Evolutionary conservation across 768 basidiomycete species (phyloP).

Genomic region (Mycena haematopus): DNA sequence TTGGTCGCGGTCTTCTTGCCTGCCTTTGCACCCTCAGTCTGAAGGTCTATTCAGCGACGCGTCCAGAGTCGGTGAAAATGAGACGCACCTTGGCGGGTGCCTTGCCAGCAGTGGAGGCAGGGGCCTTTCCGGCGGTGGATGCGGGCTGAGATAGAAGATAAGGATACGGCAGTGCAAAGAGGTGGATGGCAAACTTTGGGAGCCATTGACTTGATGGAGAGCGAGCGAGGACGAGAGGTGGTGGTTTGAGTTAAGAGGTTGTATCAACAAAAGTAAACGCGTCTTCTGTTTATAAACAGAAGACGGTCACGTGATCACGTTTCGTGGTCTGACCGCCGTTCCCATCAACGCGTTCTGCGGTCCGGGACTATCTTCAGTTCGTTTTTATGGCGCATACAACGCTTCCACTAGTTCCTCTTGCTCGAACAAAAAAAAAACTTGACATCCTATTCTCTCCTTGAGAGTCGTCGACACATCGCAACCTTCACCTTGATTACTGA

Average conservation of each 20-base stretch:
- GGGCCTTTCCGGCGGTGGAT: slow-evolving; percentile 79
- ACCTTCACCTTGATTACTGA: too few species aligned
- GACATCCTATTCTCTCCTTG: too few species aligned
- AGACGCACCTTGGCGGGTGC: slow-evolving; percentile 54
- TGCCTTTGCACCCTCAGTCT: slow-evolving; percentile 50
- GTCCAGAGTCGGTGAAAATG: background rate
- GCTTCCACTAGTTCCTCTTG: too few species aligned
- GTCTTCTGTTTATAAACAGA: slow-evolving; percentile 11
- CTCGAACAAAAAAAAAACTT: too few species aligned
- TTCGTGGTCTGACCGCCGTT: background rate
- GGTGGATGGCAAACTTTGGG: slow-evolving; percentile 38
- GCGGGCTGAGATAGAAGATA: slow-evolving; percentile 49
- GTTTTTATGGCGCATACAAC: too few species aligned
- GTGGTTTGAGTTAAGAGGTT: slow-evolving; percentile 18
- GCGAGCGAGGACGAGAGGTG: background rate
- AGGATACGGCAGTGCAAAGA: slow-evolving; percentile 11
- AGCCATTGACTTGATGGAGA: slow-evolving; percentile 36
- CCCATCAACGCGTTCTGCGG: background rate
- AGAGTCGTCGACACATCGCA: too few species aligned
- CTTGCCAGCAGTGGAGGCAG: slow-evolving; percentile 70
- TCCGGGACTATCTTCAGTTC: too few species aligned
- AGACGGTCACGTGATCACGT: slow-evolving; percentile 16
- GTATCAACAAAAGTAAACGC: slow-evolving; percentile 23
- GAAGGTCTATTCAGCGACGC: slow-evolving; percentile 1
- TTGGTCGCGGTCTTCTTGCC: slow-evolving; percentile 70